Conservation (phyloP, 805 yeast genomes). For the Zygotorulaspora danielsina region DNA sequence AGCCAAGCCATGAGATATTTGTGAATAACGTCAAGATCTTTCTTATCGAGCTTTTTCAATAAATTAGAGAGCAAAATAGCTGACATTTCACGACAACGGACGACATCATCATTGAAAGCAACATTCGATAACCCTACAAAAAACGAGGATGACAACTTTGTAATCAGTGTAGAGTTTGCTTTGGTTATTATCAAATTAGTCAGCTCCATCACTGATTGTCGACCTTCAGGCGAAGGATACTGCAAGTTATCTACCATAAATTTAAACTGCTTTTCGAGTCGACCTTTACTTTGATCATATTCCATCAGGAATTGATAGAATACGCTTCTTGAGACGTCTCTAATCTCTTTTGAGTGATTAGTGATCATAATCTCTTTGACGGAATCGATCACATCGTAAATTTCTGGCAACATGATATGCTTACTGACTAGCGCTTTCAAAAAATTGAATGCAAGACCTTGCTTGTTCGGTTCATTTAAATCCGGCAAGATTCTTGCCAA, state of each 20-base stretch:
- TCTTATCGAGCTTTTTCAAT: slow-evolving; percentile 45
- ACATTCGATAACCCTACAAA: slow-evolving; percentile 79
- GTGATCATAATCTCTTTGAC: slow-evolving; percentile 85
- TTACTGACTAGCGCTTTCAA: slow-evolving; percentile 71
- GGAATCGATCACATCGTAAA: slow-evolving; percentile 81
- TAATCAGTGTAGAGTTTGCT: slow-evolving; percentile 54
- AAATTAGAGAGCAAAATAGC: slow-evolving; percentile 53
- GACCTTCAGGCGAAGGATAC: slow-evolving; percentile 81
- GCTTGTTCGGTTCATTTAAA: slow-evolving; percentile 82
- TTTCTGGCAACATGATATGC: slow-evolving; percentile 75
- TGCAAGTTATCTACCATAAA: slow-evolving; percentile 74
- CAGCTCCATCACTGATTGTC: slow-evolving; percentile 87
- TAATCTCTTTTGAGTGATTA: slow-evolving; percentile 73
- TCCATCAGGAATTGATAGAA: slow-evolving; percentile 86
- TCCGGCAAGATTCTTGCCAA: slow-evolving; percentile 76
- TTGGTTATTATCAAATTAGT: slow-evolving; percentile 65
- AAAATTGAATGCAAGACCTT: slow-evolving; percentile 83
- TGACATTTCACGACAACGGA: slow-evolving; percentile 83
- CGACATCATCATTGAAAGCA: slow-evolving; percentile 68
- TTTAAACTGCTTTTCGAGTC: slow-evolving; percentile 76
- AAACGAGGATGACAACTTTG: slow-evolving; percentile 65
- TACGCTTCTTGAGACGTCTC: slow-evolving; percentile 79
- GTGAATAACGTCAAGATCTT: slow-evolving; percentile 35
- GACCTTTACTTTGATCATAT: slow-evolving; percentile 87
- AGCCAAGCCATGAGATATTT: slow-evolving; percentile 56